phyloP scores from a whole-genome alignment of 371 early-diverging fungal genomes.

The Saksenaea vasiformis region DNA sequence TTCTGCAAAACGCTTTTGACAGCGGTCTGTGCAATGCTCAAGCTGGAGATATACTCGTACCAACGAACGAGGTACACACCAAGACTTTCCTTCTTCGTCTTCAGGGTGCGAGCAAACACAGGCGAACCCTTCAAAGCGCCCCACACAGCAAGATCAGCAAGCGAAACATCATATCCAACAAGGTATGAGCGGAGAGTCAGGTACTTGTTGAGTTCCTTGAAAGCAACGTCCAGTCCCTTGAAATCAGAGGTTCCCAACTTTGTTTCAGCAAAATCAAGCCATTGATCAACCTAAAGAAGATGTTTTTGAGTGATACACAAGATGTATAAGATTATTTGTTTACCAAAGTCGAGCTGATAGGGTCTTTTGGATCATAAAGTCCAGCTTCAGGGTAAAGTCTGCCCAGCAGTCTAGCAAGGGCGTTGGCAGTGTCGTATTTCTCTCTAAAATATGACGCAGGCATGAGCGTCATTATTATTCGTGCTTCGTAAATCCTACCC shows the following conservation, averaged over 20 bases:
- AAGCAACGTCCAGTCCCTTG: conserved; percentile 68
- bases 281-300: conserved; percentile 55
- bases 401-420: conserved; percentile 44
- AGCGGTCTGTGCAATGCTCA: conserved; percentile 58
- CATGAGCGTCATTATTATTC: neutral
- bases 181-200: conserved; percentile 81
- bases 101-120: conserved; percentile 78
- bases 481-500: conserved; percentile 27
- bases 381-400: conserved; percentile 41
- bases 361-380: conserved; percentile 40
- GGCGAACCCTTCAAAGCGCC: conserved; percentile 80
- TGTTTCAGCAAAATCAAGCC: conserved; percentile 66
- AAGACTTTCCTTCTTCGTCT: conserved; percentile 70
- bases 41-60: conserved; percentile 75
- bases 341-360: conserved; percentile 48
- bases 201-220: conserved; percentile 74
- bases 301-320: neutral
- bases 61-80: conserved; percentile 83
- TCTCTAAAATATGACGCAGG: conserved; percentile 23
- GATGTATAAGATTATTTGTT: neutral
- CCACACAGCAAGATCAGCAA: conserved; percentile 89
- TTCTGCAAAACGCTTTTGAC: conserved; percentile 50
- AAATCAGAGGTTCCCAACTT: conserved; percentile 67
- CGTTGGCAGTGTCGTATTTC: conserved; percentile 43
- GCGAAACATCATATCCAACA: conserved; percentile 76